Evolutionary conservation across 164 flowering plant species (phyloP), one percentile per base, ranked within the genome.

Genomic region (Kalanchoe fedtschenkoi): DNA sequence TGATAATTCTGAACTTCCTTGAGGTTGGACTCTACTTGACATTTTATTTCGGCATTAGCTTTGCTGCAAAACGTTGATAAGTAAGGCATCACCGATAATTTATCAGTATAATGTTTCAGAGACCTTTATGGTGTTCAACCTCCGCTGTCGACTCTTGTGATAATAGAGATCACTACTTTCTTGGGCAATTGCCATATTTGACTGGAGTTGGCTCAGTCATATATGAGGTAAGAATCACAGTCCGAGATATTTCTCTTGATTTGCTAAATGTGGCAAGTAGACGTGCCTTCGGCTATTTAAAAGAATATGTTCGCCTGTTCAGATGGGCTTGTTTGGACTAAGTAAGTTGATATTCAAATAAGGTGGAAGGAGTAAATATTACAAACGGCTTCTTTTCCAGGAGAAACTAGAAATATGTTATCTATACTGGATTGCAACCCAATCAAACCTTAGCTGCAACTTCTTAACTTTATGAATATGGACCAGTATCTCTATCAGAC

Each of bases 131-230:
- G 98, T 93, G 98, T 71, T 65, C 60, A 37, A 80, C 42, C 26
- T 32, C 66, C 38, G 38, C 74, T 58, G 54, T 69, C 44, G 24
- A 71, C 55, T 62, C 90, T 61, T 92, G 98, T 70, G 68, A 54
- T 62, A 66, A 93, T 59, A 82, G 91, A 66, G 87, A 80, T 3
- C 81, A 88, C 69, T 93, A 63, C 69, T 93, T 65, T 72, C 91
- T 93, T 60, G 98, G 98, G 53, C 76, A 88, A 78, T 74, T 93
- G 66, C 98, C 98, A 7, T 93, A 86, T 82, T 77, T 93, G 62
- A 82, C 53, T 61, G 66, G 64, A 61, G 58, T 55, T 2, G 84
- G 80, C 66, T 75, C 96, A 59, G 74, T 93, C 63, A 62, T 78
- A 16, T 89, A 74, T 68, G 97, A 93, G 98, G 98, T 87, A 68